A percentile compares a stretch with the other conserved stretches of the same genome.
Evolutionary conservation across 306 rosid species (phyloP).

Genomic region (Betula pendula): DNA sequence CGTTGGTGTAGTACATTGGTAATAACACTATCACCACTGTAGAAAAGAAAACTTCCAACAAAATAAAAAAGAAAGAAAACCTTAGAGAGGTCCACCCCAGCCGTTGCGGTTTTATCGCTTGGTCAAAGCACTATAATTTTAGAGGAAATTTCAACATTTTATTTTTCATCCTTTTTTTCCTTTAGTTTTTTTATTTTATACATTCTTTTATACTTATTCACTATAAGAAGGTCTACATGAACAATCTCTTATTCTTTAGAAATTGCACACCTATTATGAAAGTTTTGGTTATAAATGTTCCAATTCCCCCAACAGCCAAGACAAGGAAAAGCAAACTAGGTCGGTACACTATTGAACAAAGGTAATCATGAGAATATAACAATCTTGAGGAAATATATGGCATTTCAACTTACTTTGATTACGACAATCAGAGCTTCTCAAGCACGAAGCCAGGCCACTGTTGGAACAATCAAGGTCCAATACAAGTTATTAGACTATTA

Average conservation of each 20-base stretch:
- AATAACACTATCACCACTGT: background rate
- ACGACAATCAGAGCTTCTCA: background rate
- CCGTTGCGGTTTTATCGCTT: background rate
- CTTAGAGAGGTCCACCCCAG: background rate
- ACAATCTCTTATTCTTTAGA: background rate
- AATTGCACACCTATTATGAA: background rate
- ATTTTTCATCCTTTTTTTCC: background rate
- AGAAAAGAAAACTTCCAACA: background rate
- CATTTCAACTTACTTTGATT: slow-evolving; percentile 24
- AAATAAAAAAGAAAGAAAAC: too few species aligned
- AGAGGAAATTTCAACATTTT: background rate
- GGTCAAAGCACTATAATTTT: background rate
- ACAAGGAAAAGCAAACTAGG: background rate
- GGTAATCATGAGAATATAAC: background rate
- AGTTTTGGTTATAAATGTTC: background rate
- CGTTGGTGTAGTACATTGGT: background rate
- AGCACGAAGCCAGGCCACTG: slow-evolving; percentile 34
- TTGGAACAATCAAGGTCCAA: background rate
- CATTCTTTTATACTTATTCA: too few species aligned
- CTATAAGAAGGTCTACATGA: background rate
- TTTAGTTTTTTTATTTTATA: too few species aligned
- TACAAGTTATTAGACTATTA: too few species aligned
- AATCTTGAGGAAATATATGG: background rate
- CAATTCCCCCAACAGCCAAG: background rate
- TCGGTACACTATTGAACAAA: background rate